Evolutionary conservation across 202 grass and related monocot species (phyloP).

Genomic region (Saccharum hybrid): DNA sequence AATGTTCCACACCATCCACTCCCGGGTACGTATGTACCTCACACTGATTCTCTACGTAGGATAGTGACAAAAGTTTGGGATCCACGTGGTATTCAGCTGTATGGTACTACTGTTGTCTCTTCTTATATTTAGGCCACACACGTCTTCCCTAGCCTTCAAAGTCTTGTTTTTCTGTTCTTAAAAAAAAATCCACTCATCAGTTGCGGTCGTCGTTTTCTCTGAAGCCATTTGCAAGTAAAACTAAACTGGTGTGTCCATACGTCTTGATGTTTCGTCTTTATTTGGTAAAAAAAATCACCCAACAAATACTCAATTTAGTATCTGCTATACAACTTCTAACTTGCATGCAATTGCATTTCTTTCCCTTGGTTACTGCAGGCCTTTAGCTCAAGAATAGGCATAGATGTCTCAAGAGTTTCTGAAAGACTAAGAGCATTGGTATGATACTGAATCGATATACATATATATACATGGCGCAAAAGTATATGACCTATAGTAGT

Average conservation of each 20-base stretch:
- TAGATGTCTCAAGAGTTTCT: slow-evolving; percentile 53
- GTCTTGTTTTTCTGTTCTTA: not conserved
- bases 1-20: slow-evolving; percentile 62
- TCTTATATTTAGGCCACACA: not conserved
- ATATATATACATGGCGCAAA: too few relatives aligned
- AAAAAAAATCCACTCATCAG: not conserved
- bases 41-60: not conserved
- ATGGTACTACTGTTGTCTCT: not conserved
- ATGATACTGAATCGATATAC: not conserved
- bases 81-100: too few relatives aligned
- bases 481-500: not conserved
- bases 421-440: slow-evolving; percentile 56
- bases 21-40: slow-evolving; percentile 33
- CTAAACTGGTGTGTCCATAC: not conserved
- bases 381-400: slow-evolving; percentile 68
- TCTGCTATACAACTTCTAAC: not conserved
- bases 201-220: not conserved
- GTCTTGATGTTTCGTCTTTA: not conserved
- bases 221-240: not conserved
- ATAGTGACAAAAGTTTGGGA: not conserved
- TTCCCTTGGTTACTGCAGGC: slow-evolving; percentile 40
- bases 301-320: not conserved
- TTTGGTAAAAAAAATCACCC: not conserved
- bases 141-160: not conserved
- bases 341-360: not conserved